Evolutionary conservation across 1,139 yeast genomes (phyloP).

Genomic region (Geotrichum phurueaensis): DNA sequence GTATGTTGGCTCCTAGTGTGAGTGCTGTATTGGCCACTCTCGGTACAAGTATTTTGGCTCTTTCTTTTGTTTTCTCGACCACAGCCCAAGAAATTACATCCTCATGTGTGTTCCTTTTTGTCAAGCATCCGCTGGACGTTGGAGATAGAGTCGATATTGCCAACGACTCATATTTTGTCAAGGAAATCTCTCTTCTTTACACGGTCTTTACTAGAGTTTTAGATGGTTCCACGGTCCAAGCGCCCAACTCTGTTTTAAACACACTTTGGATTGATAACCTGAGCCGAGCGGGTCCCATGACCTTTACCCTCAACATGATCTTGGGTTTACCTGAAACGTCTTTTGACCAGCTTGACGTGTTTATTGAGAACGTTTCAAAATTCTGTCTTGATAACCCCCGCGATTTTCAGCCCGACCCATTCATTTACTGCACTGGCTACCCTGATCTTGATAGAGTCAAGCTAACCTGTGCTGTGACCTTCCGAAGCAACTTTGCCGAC

Average conservation of each 20-base stretch:
- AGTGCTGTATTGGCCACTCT: conserved; percentile 40
- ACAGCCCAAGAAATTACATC: conserved; percentile 40
- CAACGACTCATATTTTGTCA: conserved; percentile 26
- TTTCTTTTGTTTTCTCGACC: conserved; percentile 38
- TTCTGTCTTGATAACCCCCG: conserved; percentile 35
- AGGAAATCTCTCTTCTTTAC: conserved; percentile 36
- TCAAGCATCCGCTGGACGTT: conserved; percentile 42
- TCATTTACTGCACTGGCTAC: conserved; percentile 32
- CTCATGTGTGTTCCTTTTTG: conserved; percentile 40
- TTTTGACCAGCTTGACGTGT: conserved; percentile 33
- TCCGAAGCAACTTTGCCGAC: conserved; percentile 36
- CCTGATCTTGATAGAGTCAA: conserved; percentile 36
- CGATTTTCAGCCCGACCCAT: conserved; percentile 35
- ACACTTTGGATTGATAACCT: conserved; percentile 39
- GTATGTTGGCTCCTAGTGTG: conserved; percentile 40
- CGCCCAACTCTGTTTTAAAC: conserved; percentile 37
- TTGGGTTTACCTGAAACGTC: conserved; percentile 39
- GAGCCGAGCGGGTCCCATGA: conserved; percentile 37
- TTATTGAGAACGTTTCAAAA: conserved; percentile 30
- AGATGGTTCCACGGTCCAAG: conserved; percentile 35
- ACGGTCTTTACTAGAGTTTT: conserved; percentile 34
- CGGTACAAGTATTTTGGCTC: conserved; percentile 38
- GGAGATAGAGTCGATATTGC: conserved; percentile 38
- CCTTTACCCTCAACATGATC: conserved; percentile 26
- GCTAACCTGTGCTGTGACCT: conserved; percentile 30